Base-by-base conservation (phyloP, 2,329 filamentous ascomycete species). In the Scolecobasidium constrictum region DNA sequence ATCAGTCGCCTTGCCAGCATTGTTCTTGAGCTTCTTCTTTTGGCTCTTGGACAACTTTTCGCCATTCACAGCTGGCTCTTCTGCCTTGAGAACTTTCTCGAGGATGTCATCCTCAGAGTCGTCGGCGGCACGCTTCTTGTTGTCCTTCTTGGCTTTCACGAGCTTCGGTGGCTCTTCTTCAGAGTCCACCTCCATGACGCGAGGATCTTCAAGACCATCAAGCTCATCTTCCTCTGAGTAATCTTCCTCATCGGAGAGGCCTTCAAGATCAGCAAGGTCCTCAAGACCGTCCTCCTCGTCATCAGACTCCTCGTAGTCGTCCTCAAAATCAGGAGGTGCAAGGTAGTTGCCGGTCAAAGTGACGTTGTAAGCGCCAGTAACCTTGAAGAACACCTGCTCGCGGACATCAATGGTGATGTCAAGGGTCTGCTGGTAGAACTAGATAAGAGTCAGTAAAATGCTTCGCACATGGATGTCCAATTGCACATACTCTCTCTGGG, bases 11-110 rank as follows among this genome's bases (percentile, higher is more conserved):
- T 95, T 83, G 52, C 90, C 92, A 62, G 94, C 86, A 74, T 96
- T 96, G 75, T 94, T 95, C 80, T 94, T 94, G 51, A 90, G 75
- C 75, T 95, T 95, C 82, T 98, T 96, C 56, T 83, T 76, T 65
- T 96, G 86, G 73, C 94, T 95, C 77, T 95, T 95, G 75, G 80
- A 88, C 49, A 87, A 74, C 71, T 88, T 88, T 54, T 87, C 82
- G 51, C 77, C 76, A 49, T 75, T 72, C 18, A 58, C 55, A 31
- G 56, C 62, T 36, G 64, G 56, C 50, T 67, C 66, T n/a, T 60
- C 58, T 49, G 68, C 65, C 58, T 78, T 72, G 52, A 66, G 60
- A 46, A 72, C 73, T 68, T 92, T 90, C 63, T 80, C 75, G 57
- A 95, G 93, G 34, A 71, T 73, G 60, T 81, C 77, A 33, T 64